Conservation (phyloP, 306 rosid species). For the Gynostemma pentaphyllum region DNA sequence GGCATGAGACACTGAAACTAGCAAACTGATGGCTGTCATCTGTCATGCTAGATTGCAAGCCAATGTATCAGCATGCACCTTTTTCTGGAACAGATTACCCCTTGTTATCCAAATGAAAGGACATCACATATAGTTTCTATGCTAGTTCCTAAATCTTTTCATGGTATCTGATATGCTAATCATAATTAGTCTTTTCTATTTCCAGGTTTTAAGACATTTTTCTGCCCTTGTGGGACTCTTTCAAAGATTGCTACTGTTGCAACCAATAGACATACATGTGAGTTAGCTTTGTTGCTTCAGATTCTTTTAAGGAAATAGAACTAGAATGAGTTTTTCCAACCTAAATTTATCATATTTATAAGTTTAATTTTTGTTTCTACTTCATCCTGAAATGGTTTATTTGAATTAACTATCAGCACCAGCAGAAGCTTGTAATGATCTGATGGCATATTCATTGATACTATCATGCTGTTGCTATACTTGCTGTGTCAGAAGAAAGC, state of each 20-base stretch:
- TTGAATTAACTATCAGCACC: constrained; percentile 40
- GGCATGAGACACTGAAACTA: neutral
- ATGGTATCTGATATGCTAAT: constrained; percentile 5
- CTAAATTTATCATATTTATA: neutral
- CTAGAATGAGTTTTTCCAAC: neutral
- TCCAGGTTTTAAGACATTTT: constrained; percentile 83
- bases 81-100: neutral
- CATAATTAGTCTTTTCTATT: neutral
- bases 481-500: constrained; percentile 84
- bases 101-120: neutral
- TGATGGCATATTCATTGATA: constrained; percentile 89
- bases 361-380: neutral
- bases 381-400: neutral
- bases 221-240: constrained; percentile 92
- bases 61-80: neutral
- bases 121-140: neutral
- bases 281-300: constrained; percentile 24
- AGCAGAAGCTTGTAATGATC: constrained; percentile 76
- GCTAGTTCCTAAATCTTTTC: neutral
- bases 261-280: constrained; percentile 70
- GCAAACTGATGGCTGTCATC: neutral
- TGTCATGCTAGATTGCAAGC: neutral
- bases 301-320: neutral
- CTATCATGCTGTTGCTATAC: constrained; percentile 95
- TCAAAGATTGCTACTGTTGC: constrained; percentile 85